Base-by-base conservation (phyloP, 75 land plant species). In the Adiantum capillusveneris region DNA sequence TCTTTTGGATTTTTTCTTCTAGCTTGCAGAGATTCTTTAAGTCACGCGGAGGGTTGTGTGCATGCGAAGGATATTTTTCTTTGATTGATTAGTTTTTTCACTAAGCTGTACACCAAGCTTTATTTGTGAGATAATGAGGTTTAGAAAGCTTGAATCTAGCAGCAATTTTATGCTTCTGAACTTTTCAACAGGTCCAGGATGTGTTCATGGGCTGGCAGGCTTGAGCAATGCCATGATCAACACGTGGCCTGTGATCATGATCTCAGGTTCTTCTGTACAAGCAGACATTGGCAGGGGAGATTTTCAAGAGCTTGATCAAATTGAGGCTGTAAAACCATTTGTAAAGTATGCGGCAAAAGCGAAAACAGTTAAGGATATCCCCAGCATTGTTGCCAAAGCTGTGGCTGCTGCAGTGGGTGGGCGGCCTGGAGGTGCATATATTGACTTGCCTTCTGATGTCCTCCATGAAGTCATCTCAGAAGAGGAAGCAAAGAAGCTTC, bases 281-380 rank as follows among this genome's bases (percentile, higher is more conserved):
- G 51, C 62, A 0, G 81, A 79, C 52, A 11, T 70, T 36, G 96
- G 98, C 19, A 82, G 69, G 37, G 98, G 98, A 21, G 98, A 93
- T 31, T 93, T 93, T 63, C 98, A 93, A 70, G 98, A 93, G 79
- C 90, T 93, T 53, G 85, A 93, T 57, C 98, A 93, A 71, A 21
- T 93, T 0, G 78, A 75, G 12, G 84, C 78, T 24, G 90, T 81
- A 3, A 72, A 75, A 44, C 96, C 96, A 28, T 89, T 93, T 25
- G 76, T 79, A 0, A 93, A 93, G 36, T 64, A 70, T 69, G 56
- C 96, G 1, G 83, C 60, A 0, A 85, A 75, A 57, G 98, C 81
- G 0, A 67, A 34, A 17, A 62, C 64, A 13, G 77, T 83, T 11
- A 24, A 45, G 2, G 67, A 85, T 34, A 77, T 93, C 11, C 98